Conservation (phyloP, 768 basidiomycete genomes). For the Suillus americanus region DNA sequence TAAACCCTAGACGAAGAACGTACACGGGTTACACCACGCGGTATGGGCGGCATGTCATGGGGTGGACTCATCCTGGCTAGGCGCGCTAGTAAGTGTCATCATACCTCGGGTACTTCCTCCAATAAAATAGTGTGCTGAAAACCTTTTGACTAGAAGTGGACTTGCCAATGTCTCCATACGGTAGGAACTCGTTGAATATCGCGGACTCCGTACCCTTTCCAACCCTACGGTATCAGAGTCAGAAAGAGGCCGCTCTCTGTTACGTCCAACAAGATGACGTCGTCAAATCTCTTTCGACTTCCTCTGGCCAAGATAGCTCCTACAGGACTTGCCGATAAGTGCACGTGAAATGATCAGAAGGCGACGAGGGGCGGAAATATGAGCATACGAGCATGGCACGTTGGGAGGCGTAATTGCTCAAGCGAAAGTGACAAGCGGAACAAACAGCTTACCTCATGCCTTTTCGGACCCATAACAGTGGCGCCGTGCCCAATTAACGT, state of each 20-base stretch:
- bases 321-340: not conserved
- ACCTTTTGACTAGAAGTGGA: not conserved
- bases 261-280: not conserved
- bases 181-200: not conserved
- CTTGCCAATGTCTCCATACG: not conserved
- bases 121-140: not conserved
- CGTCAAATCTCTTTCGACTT: not conserved
- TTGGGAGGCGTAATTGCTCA: not conserved
- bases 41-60: not conserved
- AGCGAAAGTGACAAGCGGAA: not conserved
- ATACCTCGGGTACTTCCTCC: not conserved
- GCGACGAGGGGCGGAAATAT: not conserved
- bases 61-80: not conserved
- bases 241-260: not conserved
- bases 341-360: not conserved
- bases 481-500: not conserved
- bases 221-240: not conserved
- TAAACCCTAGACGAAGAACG: not conserved
- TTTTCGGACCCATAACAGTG: not conserved
- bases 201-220: not conserved
- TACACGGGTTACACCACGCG: not conserved
- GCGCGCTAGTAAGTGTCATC: not conserved
- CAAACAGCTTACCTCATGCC: slow-evolving; percentile 1
- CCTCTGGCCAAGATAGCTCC: not conserved
- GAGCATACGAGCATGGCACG: not conserved